Conservation (phyloP, 805 yeast species). For the Cephaloascus albidus region DNA sequence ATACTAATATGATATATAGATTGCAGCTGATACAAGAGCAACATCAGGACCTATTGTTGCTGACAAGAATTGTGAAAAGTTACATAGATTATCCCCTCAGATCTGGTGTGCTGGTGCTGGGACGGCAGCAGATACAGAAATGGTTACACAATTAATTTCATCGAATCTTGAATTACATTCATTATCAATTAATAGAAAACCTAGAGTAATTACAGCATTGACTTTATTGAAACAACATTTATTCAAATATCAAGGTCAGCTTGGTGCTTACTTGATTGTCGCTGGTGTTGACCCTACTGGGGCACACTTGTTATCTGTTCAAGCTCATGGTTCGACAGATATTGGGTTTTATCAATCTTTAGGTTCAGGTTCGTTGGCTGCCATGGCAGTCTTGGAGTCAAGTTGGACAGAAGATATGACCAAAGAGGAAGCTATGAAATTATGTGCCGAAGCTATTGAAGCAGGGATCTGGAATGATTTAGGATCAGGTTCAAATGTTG, state of each 20-base stretch:
- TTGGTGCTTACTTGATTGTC: slow-evolving; percentile 96
- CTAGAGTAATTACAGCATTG: slow-evolving; percentile 88
- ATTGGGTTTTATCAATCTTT: slow-evolving; percentile 87
- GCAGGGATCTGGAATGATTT: slow-evolving; percentile 99
- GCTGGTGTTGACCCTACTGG: slow-evolving; percentile 98
- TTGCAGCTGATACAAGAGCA: slow-evolving; percentile 98
- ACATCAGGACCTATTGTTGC: slow-evolving; percentile 96
- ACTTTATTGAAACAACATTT: slow-evolving; percentile 92
- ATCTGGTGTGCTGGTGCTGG: slow-evolving; percentile 99
- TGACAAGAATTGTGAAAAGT: slow-evolving; percentile 94
- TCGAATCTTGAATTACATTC: slow-evolving; percentile 89
- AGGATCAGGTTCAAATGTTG: slow-evolving; percentile 98
- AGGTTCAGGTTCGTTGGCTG: slow-evolving; percentile 97
- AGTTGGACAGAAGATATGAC: slow-evolving; percentile 73
- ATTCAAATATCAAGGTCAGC: slow-evolving; percentile 93
- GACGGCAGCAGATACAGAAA: slow-evolving; percentile 99
- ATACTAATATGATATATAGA: no score
- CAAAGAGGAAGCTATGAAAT: slow-evolving; percentile 82
- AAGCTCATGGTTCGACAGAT: slow-evolving; percentile 98
- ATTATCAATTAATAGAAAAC: slow-evolving; percentile 73
- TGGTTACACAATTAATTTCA: slow-evolving; percentile 89
- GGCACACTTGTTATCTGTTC: slow-evolving; percentile 83
- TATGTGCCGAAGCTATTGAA: slow-evolving; percentile 88
- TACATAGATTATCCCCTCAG: slow-evolving; percentile 80
- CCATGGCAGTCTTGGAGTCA: slow-evolving; percentile 94